phyloP scores from a whole-genome alignment of 2,329 filamentous ascomycete genomes.

The Calonectria hongkongensis region DNA sequence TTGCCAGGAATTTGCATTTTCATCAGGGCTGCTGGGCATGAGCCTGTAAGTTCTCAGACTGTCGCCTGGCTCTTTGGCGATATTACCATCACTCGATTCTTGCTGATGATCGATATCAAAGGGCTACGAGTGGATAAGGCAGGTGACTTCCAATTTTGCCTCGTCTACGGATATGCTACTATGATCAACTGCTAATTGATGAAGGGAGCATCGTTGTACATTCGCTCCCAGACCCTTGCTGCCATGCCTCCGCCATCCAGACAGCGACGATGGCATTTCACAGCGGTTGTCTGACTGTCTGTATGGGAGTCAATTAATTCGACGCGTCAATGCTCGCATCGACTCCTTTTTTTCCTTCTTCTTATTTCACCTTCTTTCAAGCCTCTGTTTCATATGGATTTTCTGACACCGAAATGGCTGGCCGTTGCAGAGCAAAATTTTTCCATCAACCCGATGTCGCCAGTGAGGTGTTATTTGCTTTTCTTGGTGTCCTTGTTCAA shows the following conservation, averaged over 20 bases:
- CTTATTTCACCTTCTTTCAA: constrained; percentile 1
- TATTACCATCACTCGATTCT: constrained; percentile 11
- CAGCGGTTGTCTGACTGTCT: constrained; percentile 17
- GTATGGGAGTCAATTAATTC: constrained; percentile 25
- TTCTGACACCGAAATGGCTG: constrained; percentile 31
- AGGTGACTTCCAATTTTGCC: not conserved
- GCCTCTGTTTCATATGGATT: constrained; percentile 36
- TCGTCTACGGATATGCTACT: not conserved
- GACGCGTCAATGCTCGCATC: constrained; percentile 28
- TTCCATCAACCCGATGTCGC: constrained; percentile 9
- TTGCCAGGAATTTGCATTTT: constrained; percentile 12
- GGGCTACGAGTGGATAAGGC: not conserved
- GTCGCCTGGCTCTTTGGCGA: not conserved
- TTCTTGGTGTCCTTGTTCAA: constrained; percentile 21
- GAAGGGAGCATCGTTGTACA: constrained; percentile 14
- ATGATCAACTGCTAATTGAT: not conserved
- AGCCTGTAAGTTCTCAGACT: not conserved
- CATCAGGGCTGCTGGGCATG: constrained; percentile 6
- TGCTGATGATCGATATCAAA: constrained; percentile 8
- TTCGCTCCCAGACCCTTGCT: constrained; percentile 6
- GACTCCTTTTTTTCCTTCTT: constrained; percentile 22
- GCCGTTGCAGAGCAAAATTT: constrained; percentile 22
- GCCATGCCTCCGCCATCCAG: not conserved
- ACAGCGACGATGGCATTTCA: not conserved
- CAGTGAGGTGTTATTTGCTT: constrained; percentile 24